These are phyloP conservation scores for Maudiozyma bulderi DNA, from an alignment of 805 yeast genomes.

Conservation along the genomic window DNA sequence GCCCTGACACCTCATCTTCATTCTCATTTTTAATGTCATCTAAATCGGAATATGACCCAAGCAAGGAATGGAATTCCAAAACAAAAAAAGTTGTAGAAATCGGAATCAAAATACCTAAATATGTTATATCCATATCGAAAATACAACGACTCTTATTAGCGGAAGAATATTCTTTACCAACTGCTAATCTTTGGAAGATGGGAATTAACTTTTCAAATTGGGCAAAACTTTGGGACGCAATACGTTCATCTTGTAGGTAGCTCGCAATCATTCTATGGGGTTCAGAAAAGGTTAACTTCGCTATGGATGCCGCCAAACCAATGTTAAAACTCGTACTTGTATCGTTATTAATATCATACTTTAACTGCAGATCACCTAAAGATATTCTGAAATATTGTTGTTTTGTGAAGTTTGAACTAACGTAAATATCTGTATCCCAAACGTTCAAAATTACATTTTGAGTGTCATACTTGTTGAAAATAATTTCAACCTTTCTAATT, in stretches of 20 bases:
- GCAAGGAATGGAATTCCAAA: slow-evolving; percentile 19
- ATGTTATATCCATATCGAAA: slow-evolving; percentile 16
- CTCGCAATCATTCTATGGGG: slow-evolving; percentile 20
- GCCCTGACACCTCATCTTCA: slow-evolving; percentile 13
- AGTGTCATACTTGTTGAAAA: slow-evolving; percentile 10
- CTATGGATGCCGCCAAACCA: slow-evolving; percentile 13
- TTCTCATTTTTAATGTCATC: background rate
- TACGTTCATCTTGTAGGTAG: slow-evolving; percentile 20
- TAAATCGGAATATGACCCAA: slow-evolving; percentile 13
- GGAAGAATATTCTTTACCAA: background rate
- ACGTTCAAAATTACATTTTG: slow-evolving; percentile 12
- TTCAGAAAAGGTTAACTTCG: slow-evolving; percentile 22
- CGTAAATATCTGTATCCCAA: slow-evolving; percentile 18
- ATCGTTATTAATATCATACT: slow-evolving; percentile 1
- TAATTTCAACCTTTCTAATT: slow-evolving; percentile 14
- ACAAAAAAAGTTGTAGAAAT: slow-evolving; percentile 21
- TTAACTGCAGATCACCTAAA: slow-evolving; percentile 14
- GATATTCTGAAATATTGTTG: slow-evolving; percentile 23
- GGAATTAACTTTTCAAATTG: slow-evolving; percentile 8
- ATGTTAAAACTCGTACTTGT: slow-evolving; percentile 3
- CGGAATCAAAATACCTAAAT: slow-evolving; percentile 24
- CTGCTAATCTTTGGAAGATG: background rate
- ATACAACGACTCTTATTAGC: slow-evolving; percentile 9
- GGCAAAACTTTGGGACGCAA: slow-evolving; percentile 15
- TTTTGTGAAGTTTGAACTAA: slow-evolving; percentile 20